Evolutionary conservation across 331 rosid species (phyloP).

Genomic region (Stylosanthes scabra): DNA sequence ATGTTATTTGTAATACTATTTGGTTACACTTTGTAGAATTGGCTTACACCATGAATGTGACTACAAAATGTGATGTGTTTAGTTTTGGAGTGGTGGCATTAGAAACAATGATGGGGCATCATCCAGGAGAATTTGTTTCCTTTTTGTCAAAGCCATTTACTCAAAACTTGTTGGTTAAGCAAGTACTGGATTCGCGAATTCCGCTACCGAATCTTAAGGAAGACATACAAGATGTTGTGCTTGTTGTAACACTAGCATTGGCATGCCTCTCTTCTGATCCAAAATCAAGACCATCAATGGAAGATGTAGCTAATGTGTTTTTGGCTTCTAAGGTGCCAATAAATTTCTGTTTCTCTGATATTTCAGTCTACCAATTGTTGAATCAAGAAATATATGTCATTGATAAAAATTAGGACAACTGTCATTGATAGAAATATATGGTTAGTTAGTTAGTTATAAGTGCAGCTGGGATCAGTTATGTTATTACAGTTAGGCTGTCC

Average conservation of each 20-base stretch:
- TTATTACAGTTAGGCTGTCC: no score
- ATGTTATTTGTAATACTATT: neutral
- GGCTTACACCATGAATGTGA: slow-evolving; percentile 33
- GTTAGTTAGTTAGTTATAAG: no score
- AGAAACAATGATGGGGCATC: slow-evolving; percentile 53
- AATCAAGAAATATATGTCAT: neutral
- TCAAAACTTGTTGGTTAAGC: slow-evolving; percentile 16
- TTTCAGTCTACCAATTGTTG: slow-evolving; percentile 27
- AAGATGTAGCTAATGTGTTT: slow-evolving; percentile 31
- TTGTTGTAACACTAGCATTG: slow-evolving; percentile 32
- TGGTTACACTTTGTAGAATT: slow-evolving; percentile 34
- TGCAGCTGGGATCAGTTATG: no score
- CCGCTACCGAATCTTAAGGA: neutral
- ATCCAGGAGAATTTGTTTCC: slow-evolving; percentile 44
- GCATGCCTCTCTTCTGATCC: slow-evolving; percentile 36
- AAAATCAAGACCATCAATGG: slow-evolving; percentile 46
- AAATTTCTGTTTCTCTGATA: neutral
- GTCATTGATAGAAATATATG: neutral
- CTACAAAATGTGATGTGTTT: slow-evolving; percentile 51
- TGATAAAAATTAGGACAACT: neutral
- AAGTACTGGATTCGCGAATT: slow-evolving; percentile 49
- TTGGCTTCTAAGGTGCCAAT: neutral
- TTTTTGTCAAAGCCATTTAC: neutral
- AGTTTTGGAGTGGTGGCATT: slow-evolving; percentile 41
- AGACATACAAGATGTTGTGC: slow-evolving; percentile 1